Evolutionary conservation across 495 filamentous ascomycete species (phyloP).

Genomic region (Neurospora sp.): DNA sequence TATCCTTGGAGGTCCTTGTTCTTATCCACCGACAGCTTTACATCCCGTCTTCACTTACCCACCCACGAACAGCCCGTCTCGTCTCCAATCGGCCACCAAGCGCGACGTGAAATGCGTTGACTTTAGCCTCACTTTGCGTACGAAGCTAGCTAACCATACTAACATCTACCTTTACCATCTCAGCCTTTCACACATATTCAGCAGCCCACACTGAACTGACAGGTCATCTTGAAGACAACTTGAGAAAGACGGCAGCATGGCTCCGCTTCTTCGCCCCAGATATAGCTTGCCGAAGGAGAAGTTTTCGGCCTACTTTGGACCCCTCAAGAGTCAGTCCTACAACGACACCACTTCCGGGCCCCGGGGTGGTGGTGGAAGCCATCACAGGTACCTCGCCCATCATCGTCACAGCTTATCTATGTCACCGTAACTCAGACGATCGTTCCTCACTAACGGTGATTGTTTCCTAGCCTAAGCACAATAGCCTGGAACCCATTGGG

Average conservation of each 20-base stretch:
- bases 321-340: conserved; percentile 52
- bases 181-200: not conserved
- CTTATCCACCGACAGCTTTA: not conserved
- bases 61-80: not conserved
- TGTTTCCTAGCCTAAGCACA: conserved; percentile 41
- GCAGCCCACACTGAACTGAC: not conserved
- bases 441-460: not conserved
- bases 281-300: conserved; percentile 51
- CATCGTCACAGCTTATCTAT: not conserved
- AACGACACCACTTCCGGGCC: conserved; percentile 40
- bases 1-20: not conserved
- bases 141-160: not conserved
- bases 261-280: conserved; percentile 38
- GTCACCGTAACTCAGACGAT: not conserved
- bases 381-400: conserved; percentile 5
- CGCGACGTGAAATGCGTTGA: not conserved
- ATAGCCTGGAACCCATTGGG: conserved; percentile 88
- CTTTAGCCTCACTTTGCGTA: not conserved
- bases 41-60: not conserved
- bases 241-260: conserved; percentile 27
- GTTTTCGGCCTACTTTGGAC: conserved; percentile 46
- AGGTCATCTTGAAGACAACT: not conserved
- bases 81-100: not conserved
- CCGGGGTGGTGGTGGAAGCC: conserved; percentile 6
- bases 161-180: not conserved